phyloP scores from a whole-genome alignment of 202 grass and related monocot genomes.

The Panicum virgatum region DNA sequence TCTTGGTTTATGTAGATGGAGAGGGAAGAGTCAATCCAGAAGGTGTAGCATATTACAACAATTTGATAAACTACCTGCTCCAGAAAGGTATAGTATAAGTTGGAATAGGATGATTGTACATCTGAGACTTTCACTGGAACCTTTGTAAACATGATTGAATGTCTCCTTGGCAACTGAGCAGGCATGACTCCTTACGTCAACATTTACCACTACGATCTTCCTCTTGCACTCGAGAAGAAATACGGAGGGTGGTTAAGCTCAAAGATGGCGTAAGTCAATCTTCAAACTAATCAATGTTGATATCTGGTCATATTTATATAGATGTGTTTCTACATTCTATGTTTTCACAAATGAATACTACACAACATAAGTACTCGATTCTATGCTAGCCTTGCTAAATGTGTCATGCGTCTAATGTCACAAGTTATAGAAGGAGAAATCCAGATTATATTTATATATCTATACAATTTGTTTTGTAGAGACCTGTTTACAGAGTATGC shows the following conservation, averaged over 20 bases:
- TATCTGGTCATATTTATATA: neutral
- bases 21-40: constrained; percentile 67
- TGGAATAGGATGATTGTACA: neutral
- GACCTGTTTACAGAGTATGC: constrained; percentile 63
- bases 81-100: constrained; percentile 59
- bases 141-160: constrained; percentile 14
- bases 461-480: constrained; percentile 49
- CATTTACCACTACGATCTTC: constrained; percentile 79
- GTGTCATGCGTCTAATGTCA: constrained; percentile 7
- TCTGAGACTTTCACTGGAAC: constrained; percentile 24
- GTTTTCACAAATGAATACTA: neutral
- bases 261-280: constrained; percentile 69
- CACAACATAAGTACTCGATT: neutral
- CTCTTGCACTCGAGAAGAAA: constrained; percentile 74
- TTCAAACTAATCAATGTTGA: neutral
- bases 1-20: constrained; percentile 49
- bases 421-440: neutral
- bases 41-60: constrained; percentile 83
- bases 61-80: constrained; percentile 77
- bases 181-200: constrained; percentile 81
- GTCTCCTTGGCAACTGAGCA: constrained; percentile 30
- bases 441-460: constrained; percentile 12
- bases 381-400: constrained; percentile 25
- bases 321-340: neutral
- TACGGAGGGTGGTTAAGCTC: constrained; percentile 72